A percentile compares a stretch with the other conserved stretches of the same genome.
Evolutionary conservation across 768 basidiomycete genomes (phyloP).

Genomic region (Kwoniella europaea): DNA sequence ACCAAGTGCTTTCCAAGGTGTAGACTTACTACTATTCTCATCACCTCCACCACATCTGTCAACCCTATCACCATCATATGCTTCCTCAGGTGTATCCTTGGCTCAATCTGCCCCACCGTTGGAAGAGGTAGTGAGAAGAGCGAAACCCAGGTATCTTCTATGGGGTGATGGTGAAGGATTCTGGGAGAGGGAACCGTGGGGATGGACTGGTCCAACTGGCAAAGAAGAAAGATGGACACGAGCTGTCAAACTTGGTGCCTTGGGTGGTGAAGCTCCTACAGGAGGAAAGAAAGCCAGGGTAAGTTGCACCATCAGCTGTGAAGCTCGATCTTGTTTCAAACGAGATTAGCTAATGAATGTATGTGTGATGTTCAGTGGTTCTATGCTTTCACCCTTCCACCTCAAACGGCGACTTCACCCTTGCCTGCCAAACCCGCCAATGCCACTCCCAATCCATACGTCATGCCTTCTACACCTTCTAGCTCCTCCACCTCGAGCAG

Average conservation of each 20-base stretch:
- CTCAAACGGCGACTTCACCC: conserved; percentile 59
- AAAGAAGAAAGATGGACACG: conserved; percentile 64
- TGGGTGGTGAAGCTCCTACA: conserved; percentile 68
- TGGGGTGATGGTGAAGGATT: conserved; percentile 73
- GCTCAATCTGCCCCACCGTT: conserved; percentile 64
- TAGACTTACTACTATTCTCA: conserved; percentile 72
- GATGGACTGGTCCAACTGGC: conserved; percentile 68
- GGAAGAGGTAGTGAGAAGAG: conserved; percentile 56
- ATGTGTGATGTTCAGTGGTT: conserved; percentile 72
- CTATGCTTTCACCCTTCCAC: conserved; percentile 88
- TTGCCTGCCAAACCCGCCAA: conserved; percentile 41
- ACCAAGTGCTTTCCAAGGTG: conserved; percentile 68
- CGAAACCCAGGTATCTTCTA: conserved; percentile 87
- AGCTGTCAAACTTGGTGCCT: conserved; percentile 86
- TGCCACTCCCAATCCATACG: conserved; percentile 51
- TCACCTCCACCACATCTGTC: conserved; percentile 66
- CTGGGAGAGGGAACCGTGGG: conserved; percentile 93
- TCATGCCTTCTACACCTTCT: conserved; percentile 28
- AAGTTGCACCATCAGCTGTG: conserved; percentile 47
- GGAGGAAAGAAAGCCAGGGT: conserved; percentile 82
- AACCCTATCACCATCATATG: conserved; percentile 62
- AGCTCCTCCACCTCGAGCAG: conserved; percentile 23
- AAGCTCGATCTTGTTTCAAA: neutral
- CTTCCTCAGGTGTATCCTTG: conserved; percentile 63
- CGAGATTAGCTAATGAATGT: neutral